Conservation (phyloP, 257 asterid genomes). For the Ligustrum vulgare region DNA sequence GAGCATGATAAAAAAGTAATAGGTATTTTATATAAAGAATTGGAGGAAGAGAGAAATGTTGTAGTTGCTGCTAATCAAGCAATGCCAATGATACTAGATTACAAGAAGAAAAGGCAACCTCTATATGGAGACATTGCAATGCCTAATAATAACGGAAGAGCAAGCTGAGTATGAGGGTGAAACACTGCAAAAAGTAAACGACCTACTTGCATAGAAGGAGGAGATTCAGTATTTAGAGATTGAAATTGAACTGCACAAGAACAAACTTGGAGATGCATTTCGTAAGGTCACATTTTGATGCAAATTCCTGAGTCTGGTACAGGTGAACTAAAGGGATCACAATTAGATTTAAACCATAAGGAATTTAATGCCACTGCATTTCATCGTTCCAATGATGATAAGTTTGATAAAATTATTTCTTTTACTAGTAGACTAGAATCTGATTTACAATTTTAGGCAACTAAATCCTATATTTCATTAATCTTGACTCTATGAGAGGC, state of each 20-base stretch:
- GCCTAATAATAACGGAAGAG: constrained; percentile 80
- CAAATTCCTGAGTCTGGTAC: constrained; percentile 26
- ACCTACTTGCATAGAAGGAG: constrained; percentile 55
- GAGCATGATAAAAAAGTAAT: constrained; percentile 70
- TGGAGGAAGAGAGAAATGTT: constrained; percentile 90
- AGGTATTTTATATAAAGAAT: constrained; percentile 59
- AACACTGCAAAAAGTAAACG: constrained; percentile 62
- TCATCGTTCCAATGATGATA: constrained; percentile 11
- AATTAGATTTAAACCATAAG: constrained; percentile 7
- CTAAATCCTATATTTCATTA: no score
- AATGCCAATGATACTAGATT: constrained; percentile 90
- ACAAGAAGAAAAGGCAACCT: constrained; percentile 87
- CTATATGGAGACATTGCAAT: constrained; percentile 80
- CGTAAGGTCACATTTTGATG: constrained; percentile 20
- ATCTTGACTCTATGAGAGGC: no score
- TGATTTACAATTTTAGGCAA: no score
- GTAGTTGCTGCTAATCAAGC: constrained; percentile 85
- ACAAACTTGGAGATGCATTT: constrained; percentile 34
- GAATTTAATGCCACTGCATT: constrained; percentile 9
- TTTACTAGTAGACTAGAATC: no score
- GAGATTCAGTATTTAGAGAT: constrained; percentile 48
- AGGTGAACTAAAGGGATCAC: constrained; percentile 18
- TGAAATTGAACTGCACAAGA: constrained; percentile 49
- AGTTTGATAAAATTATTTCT: background rate
- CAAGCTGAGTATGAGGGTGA: constrained; percentile 81